phyloP scores from a whole-genome alignment of 1,284 basidiomycete species.

The Testicularia cyperi region DNA sequence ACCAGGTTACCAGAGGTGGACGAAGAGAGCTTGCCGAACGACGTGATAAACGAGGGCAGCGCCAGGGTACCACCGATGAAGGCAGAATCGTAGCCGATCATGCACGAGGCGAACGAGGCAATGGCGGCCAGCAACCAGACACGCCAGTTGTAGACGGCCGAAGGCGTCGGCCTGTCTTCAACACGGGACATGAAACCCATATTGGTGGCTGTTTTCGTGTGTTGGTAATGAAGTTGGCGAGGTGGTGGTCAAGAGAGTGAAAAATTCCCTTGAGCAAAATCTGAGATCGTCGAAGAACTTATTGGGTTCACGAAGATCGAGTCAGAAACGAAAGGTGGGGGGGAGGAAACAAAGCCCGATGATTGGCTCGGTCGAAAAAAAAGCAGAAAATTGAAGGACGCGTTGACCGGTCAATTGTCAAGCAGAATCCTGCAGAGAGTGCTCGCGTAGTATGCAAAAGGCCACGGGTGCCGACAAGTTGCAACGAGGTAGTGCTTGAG shows the following conservation, averaged over 20 bases:
- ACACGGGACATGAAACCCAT: constrained; percentile 28
- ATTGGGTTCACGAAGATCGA: no score
- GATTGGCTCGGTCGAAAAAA: no score
- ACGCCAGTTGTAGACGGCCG: constrained; percentile 65
- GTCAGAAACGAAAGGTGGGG: no score
- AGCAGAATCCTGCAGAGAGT: no score
- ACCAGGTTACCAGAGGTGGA: constrained; percentile 63
- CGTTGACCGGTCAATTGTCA: no score
- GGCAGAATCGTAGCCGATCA: constrained; percentile 64
- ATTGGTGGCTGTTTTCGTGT: background rate
- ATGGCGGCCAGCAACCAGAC: constrained; percentile 63
- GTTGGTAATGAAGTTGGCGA: background rate
- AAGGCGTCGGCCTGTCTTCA: constrained; percentile 64
- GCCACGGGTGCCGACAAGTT: no score
- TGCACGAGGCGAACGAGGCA: constrained; percentile 62
- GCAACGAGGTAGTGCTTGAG: no score
- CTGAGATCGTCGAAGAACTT: no score
- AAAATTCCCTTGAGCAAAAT: no score
- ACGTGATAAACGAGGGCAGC: constrained; percentile 63
- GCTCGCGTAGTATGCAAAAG: no score
- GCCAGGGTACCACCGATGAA: constrained; percentile 64
- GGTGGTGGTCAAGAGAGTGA: background rate
- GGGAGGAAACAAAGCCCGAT: no score
- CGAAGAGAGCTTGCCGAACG: constrained; percentile 61
- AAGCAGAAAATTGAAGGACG: no score